phyloP scores from a whole-genome alignment of 441 rosid genomes.

The Populus tomentosa region DNA sequence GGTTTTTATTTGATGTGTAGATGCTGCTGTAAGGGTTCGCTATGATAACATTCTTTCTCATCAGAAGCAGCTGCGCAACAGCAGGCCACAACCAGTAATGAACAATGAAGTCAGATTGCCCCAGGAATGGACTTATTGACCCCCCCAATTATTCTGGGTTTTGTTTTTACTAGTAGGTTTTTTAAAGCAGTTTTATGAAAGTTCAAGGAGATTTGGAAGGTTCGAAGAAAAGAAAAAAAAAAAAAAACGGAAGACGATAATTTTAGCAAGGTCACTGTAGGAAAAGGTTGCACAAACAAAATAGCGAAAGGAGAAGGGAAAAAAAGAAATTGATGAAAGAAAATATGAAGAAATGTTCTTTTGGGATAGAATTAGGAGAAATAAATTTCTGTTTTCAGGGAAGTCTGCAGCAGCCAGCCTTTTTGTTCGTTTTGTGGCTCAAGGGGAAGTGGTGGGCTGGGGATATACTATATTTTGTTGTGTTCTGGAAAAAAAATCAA shows the following conservation, averaged over 20 bases:
- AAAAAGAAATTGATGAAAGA: background rate
- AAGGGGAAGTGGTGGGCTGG: background rate
- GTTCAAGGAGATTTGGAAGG: background rate
- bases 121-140: slow-evolving; percentile 62
- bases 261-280: background rate
- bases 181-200: slow-evolving; percentile 3
- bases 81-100: slow-evolving; percentile 22
- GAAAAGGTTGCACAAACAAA: background rate
- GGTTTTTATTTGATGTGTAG: slow-evolving; percentile 8
- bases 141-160: background rate
- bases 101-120: slow-evolving; percentile 43
- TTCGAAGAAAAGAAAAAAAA: background rate
- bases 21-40: slow-evolving; percentile 18
- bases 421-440: slow-evolving; percentile 24
- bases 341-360: slow-evolving; percentile 7
- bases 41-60: slow-evolving; percentile 10
- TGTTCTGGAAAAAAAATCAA: background rate
- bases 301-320: background rate
- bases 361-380: slow-evolving; percentile 24
- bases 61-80: slow-evolving; percentile 22
- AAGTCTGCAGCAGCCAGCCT: background rate
- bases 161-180: background rate
- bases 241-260: background rate
- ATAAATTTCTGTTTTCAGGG: background rate
- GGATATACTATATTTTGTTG: background rate